Conservation (phyloP, 306 rosid species). For the Castanea mollissima region DNA sequence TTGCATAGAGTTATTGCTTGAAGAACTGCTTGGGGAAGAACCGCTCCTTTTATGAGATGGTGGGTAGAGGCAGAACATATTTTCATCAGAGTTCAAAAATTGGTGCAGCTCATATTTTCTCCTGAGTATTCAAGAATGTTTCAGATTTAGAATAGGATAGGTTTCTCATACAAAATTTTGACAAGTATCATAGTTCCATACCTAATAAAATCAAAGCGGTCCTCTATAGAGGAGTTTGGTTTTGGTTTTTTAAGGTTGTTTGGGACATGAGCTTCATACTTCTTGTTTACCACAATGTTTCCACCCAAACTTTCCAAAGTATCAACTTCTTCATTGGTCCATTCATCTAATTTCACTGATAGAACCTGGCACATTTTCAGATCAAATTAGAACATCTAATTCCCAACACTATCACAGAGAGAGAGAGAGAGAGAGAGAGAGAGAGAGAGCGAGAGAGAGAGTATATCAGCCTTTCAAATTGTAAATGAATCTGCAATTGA, state of each 20-base stretch:
- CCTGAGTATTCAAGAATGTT: conserved; percentile 48
- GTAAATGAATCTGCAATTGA: background rate
- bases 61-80: conserved; percentile 32
- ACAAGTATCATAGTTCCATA: conserved; percentile 17
- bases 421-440: background rate
- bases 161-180: background rate
- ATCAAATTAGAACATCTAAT: conserved; percentile 18
- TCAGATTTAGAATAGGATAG: conserved; percentile 14
- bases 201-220: conserved; percentile 78
- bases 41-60: conserved; percentile 39
- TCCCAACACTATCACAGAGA: background rate
- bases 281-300: conserved; percentile 57
- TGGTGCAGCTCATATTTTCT: conserved; percentile 73
- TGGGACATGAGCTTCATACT: conserved; percentile 75
- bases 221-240: conserved; percentile 72
- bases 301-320: conserved; percentile 66
- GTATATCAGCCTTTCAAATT: background rate
- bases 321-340: conserved; percentile 82
- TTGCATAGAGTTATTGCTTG: conserved; percentile 15
- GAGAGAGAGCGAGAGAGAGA: background rate
- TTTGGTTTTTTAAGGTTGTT: conserved; percentile 49
- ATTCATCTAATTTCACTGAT: conserved; percentile 84
- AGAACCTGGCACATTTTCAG: conserved; percentile 55
- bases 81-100: conserved; percentile 36
- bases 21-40: conserved; percentile 29